phyloP scores from a whole-genome alignment of 139 green algal species.

The Auxenochlorella protothecoides region DNA sequence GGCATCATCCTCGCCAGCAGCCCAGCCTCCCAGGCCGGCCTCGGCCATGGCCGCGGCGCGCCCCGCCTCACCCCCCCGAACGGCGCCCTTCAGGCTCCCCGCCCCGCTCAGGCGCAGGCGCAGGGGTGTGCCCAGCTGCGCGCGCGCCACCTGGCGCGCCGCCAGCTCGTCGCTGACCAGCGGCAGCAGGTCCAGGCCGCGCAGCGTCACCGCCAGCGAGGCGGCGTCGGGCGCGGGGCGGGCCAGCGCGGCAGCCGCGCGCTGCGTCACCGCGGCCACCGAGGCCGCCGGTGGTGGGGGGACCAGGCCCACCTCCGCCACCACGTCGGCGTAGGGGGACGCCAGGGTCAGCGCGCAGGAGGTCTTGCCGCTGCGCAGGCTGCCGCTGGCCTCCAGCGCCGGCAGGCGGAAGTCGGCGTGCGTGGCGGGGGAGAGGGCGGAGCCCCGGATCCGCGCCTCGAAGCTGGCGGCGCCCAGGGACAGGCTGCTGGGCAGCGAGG shows the following conservation, averaged over 20 bases:
- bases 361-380: no score
- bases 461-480: no score
- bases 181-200: constrained; percentile 55
- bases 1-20: no score
- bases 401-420: no score
- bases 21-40: not conserved
- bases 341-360: not conserved
- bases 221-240: constrained; percentile 24
- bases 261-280: constrained; percentile 38
- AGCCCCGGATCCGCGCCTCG: no score
- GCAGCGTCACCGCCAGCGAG: constrained; percentile 23
- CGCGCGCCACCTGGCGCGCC: constrained; percentile 8
- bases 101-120: constrained; percentile 36
- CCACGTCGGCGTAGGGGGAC: constrained; percentile 31
- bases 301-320: constrained; percentile 24
- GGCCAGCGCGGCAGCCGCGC: constrained; percentile 24
- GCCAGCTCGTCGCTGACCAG: constrained; percentile 27
- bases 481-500: no score
- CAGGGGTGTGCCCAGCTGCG: constrained; percentile 23
- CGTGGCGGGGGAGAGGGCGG: no score
- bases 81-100: not conserved
- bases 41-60: not conserved
- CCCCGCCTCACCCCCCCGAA: constrained; percentile 7
- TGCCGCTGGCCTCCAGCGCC: no score
- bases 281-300: constrained; percentile 22